Evolutionary conservation across 1,284 basidiomycete species (phyloP), one percentile per base, ranked within the genome.

Genomic region (Leccinum subrobustum): DNA sequence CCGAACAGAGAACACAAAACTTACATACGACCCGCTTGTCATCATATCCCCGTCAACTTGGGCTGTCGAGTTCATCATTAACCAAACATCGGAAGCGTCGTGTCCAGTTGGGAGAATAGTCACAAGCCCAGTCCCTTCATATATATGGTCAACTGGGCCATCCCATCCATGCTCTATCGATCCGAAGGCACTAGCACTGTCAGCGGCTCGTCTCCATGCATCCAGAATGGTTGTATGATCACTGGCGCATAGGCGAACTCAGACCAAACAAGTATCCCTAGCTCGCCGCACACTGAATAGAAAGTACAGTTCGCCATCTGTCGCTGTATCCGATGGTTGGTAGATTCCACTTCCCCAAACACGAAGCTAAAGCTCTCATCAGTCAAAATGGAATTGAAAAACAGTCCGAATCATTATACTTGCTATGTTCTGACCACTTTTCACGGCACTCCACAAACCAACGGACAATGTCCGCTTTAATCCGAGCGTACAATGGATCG

Each of bases 371-470:
- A 16, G 18, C 7, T 4, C 2, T 4, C 18, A 20, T 18, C 6
- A 20, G 16, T 44, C 18, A 18, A 44, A 11, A 44, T 44, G 35
- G 14, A 6, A 37, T 16, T 52, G 8, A 27, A 27, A 27, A 23
- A 57, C 11, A 11, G 50, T 29, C 12, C 14, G 20, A 27, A 27
- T 27, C 27, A 31, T n/a, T 18, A 11, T 0, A 56, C 75, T n/a
- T 53, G 84, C 83, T 82, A 84, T 86, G 64, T 85, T 85, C 70
- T 85, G 83, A 25, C 83, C 83, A 59, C 81, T 82, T 58, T 73
- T 68, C 1, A 82, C 78, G 3, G 81, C 83, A 61, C 69, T 85
- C 79, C 16, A 85, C 69, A 12, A 86, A 73, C 84, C 84, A 86
- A 31, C 79, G 73, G 2, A 84, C 82, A 57, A 79, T 75, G 35